These are phyloP conservation scores for Scedosporium dehoogii DNA, from an alignment of 2,329 filamentous ascomycete genomes.

Conservation along the genomic window DNA sequence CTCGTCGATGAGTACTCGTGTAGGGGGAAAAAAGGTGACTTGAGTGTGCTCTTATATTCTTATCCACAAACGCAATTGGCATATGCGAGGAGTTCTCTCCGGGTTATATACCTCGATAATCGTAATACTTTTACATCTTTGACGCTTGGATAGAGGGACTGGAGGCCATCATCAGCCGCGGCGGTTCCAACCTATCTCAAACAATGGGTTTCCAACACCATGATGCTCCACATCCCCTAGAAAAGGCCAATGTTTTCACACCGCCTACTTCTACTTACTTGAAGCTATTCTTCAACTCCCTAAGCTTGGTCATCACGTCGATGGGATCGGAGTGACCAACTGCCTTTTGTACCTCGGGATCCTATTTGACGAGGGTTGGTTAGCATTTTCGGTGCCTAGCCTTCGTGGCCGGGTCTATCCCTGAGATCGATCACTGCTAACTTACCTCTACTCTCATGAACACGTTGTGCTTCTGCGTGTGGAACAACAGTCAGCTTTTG, in stretches of 20 bases:
- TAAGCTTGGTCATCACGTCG: conserved; percentile 73
- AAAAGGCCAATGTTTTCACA: background rate
- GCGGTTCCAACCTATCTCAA: background rate
- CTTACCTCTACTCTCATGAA: conserved; percentile 83
- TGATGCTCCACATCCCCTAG: background rate
- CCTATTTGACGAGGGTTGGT: conserved; percentile 36
- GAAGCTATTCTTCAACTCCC: conserved; percentile 83
- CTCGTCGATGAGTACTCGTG: no score
- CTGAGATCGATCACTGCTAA: conserved; percentile 7
- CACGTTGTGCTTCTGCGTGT: conserved; percentile 71
- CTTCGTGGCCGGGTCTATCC: background rate
- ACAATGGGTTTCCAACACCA: background rate
- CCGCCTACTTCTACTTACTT: conserved; percentile 27
- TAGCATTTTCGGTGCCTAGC: background rate
- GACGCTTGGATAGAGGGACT: background rate
- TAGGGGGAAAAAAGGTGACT: no score
- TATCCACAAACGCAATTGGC: no score
- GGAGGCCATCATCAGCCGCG: background rate
- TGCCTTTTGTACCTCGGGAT: conserved; percentile 73
- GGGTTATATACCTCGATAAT: background rate
- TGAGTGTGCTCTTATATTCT: no score
- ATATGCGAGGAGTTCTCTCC: no score
- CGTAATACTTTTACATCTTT: background rate
- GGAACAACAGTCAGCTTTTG: background rate
- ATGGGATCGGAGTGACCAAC: conserved; percentile 73